Base-by-base conservation (phyloP, 2,329 filamentous ascomycete genomes). In the Teratosphaeria epicoccoides region DNA sequence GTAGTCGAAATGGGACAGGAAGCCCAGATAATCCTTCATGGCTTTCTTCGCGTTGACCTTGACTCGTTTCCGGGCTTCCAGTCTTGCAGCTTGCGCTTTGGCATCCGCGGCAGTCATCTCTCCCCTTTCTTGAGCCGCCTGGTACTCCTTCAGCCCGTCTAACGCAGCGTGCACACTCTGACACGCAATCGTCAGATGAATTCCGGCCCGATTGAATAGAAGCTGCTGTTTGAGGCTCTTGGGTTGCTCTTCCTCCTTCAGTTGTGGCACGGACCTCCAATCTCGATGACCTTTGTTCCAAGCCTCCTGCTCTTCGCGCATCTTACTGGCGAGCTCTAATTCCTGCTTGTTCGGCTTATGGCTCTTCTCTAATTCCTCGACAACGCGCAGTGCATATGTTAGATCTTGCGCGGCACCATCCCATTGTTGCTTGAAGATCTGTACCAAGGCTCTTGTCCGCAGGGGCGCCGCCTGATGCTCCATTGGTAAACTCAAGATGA, bases 1-100 rank as follows among this genome's bases (percentile, higher is more conserved):
- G 68, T 93, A 93, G 61, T 93, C 85, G 56, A 93, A 83, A 53
- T 82, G 75, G 1, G 81, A 80, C 37, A 94, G 71, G 63, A 87
- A 93, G 22, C 78, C 73, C 60, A 83, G 73, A 64, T 86, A 89
- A 68, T 93, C 87, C 53, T 83, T 78, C 22, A 93, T 70, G 1
- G 87, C 87, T 51, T 83, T 79, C 67, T 87, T 90, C 3, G 87
- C 87, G 67, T 85, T 83, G 0, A 77, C 76, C 60, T 87, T 86
- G 58, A 91, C 83, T 24, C 78, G 70, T 66, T 85, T 88, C 44
- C 84, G 78, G 44, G 79, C 78, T 56, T 85, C 81, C 23, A 80
- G 67, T 50, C 77, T 72, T 49, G 67, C 71, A 24, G 65, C 65
- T 37, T 74, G 69, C 12, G 71, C 73, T 56, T 76, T 73, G 46